Base-by-base conservation (phyloP, 108 stramenopile genomes). In the Pseudonitzschia multistriata region DNA sequence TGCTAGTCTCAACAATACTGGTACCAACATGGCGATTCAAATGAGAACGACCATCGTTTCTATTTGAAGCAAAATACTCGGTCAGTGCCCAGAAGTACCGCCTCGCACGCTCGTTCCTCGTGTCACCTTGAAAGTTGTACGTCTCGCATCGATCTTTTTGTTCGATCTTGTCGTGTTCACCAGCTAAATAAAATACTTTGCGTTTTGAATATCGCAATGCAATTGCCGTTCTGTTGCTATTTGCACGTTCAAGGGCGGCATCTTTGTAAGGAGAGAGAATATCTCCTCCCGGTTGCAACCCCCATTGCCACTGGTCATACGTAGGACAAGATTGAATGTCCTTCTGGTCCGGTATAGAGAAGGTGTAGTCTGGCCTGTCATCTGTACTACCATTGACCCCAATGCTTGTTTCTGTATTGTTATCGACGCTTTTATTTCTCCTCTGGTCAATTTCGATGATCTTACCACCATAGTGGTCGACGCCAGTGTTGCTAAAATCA, bases 301-400 rank as follows among this genome's bases (percentile, higher is more conserved):
- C 93, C 93, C 93, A 94, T 69, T 83, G 75, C 82, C 90, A 94
- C 53, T 72, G 53, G 63, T 91, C 81, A 75, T 85, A 94, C 36
- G 53, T 59, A 5, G 79, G 70, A 57, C 93, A 94, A 17, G 53
- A 56, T 3, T 45, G 45, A 27, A 52, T 70, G 27, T 68, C 56
- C 11, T 76, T 69, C 5, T 7, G 25, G 27, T 49, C 47, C 2
- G 79, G 70, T 6, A 64, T 42, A 14, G 63, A 39, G 5, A 33
- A 59, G 11, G n/a, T 19, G 28, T 45, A 64, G 24, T n/a, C n/a
- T 28, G 30, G 25, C n/a, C 24, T 52, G 28, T 6, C 19, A 14
- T 5, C 28, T 3, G 21, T 6, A 8, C n/a, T 39, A 5, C n/a
- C 21, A 5, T 17, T 45, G n/a, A 22, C 21, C 15, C 19, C n/a